Conservation (phyloP, 768 basidiomycete genomes). For the Hericium coralloides region DNA sequence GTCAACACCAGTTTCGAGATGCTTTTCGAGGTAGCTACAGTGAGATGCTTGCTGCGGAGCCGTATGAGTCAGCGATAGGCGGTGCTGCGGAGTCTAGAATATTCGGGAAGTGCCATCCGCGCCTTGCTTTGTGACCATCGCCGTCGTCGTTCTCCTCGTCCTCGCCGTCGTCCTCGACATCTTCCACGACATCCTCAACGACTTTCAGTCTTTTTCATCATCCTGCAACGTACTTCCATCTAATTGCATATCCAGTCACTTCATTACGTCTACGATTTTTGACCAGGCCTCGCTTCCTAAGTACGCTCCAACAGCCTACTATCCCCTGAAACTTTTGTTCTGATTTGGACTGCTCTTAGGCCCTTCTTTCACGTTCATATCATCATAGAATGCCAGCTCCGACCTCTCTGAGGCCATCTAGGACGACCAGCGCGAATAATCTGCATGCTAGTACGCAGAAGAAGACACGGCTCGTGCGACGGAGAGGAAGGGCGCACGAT, state of each 20-base stretch:
- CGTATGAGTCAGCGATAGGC: background rate
- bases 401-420: slow-evolving; percentile 2
- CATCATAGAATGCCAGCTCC: slow-evolving; percentile 13
- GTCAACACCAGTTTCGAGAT: no score
- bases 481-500: slow-evolving; percentile 53
- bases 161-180: slow-evolving; percentile 4
- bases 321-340: background rate
- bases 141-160: background rate
- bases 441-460: slow-evolving; percentile 12
- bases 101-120: background rate
- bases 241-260: background rate
- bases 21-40: no score
- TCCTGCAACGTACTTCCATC: background rate
- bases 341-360: background rate
- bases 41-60: background rate
- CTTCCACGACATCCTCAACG: background rate
- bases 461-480: slow-evolving; percentile 40
- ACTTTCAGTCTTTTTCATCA: background rate
- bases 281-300: background rate
- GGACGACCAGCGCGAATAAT: background rate
- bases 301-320: no score
- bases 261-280: background rate
- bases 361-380: background rate
- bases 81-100: background rate
- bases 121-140: background rate